Percentiles rank a stretch among this genome's conserved stretches.
phyloP scores from a whole-genome alignment of 2,329 filamentous ascomycete species.

The Aureobasidium sp. region DNA sequence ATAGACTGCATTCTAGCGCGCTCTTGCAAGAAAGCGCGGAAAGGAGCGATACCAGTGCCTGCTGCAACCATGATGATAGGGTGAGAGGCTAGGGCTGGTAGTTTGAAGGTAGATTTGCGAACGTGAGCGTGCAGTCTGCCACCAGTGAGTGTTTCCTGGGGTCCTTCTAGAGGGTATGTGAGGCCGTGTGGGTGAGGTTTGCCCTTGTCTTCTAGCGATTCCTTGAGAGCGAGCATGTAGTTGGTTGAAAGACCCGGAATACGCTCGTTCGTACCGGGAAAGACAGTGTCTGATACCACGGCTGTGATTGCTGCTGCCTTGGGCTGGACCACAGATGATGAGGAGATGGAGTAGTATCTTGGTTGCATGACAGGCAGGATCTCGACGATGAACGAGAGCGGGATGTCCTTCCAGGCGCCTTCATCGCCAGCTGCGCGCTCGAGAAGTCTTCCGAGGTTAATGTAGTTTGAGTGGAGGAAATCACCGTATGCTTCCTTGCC shows the following conservation, averaged over 20 bases:
- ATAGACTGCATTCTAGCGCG: slow-evolving; percentile 32
- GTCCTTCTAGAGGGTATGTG: slow-evolving; percentile 15
- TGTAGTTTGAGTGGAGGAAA: slow-evolving; percentile 28
- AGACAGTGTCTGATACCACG: slow-evolving; percentile 30
- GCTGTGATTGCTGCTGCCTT: slow-evolving; percentile 34
- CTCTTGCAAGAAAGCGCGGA: slow-evolving; percentile 39
- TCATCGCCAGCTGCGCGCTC: slow-evolving; percentile 23
- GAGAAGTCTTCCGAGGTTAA: slow-evolving; percentile 35
- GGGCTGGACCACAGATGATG: slow-evolving; percentile 33
- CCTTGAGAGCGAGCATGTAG: slow-evolving; percentile 31
- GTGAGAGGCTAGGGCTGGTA: slow-evolving; percentile 35
- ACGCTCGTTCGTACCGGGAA: slow-evolving; percentile 20
- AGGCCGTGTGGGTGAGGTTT: not conserved
- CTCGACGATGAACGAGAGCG: slow-evolving; percentile 30
- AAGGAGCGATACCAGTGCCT: slow-evolving; percentile 46
- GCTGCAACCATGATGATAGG: slow-evolving; percentile 49
- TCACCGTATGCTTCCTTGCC: slow-evolving; percentile 31
- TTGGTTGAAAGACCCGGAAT: slow-evolving; percentile 35
- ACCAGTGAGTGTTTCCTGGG: not conserved
- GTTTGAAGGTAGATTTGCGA: slow-evolving; percentile 40
- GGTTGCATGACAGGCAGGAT: slow-evolving; percentile 26
- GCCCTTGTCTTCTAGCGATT: slow-evolving; percentile 15
- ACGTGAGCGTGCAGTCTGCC: slow-evolving; percentile 29
- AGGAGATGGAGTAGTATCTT: slow-evolving; percentile 34
- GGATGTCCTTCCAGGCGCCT: slow-evolving; percentile 29